These are phyloP conservation scores for Rhynchospora pubera DNA, from an alignment of 176 grass and related monocot genomes.

Conservation along the genomic window DNA sequence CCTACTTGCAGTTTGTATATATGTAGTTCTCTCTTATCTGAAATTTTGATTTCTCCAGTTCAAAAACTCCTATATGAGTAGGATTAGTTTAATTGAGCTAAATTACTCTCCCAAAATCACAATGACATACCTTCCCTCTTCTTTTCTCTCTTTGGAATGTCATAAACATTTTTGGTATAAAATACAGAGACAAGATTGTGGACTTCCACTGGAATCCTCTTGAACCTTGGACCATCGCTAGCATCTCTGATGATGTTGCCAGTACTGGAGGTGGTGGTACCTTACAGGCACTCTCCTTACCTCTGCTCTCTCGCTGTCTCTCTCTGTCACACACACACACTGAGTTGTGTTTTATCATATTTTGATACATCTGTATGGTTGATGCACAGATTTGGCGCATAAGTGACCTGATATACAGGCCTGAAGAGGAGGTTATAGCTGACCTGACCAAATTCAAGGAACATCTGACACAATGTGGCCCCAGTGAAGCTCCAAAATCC, in stretches of 20 bases:
- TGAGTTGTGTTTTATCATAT: not conserved
- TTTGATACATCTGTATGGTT: conserved; percentile 10
- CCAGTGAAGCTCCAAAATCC: not conserved
- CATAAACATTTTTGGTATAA: not conserved
- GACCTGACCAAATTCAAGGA: conserved; percentile 73
- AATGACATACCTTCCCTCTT: not conserved
- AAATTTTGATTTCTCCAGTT: not conserved
- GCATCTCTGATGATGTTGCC: conserved; percentile 70
- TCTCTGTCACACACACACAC: not conserved
- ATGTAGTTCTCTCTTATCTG: not conserved
- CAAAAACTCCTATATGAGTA: not conserved
- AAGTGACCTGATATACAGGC: conserved; percentile 78
- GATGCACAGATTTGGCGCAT: conserved; percentile 83
- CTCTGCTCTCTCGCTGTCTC: not conserved
- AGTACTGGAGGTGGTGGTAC: conserved; percentile 78
- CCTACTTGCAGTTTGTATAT: not conserved
- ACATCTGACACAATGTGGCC: conserved; percentile 44
- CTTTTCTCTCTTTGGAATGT: not conserved
- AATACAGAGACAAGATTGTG: conserved; percentile 66
- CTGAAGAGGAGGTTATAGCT: conserved; percentile 63
- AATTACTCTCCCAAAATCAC: not conserved
- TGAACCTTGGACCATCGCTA: conserved; percentile 93
- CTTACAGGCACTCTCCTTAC: conserved; percentile 51
- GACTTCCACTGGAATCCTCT: conserved; percentile 93
- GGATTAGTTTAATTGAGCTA: no score